Evolutionary conservation across 2,329 filamentous ascomycete genomes (phyloP), one percentile per base, ranked within the genome.

Genomic region (Aspergillus ustus): DNA sequence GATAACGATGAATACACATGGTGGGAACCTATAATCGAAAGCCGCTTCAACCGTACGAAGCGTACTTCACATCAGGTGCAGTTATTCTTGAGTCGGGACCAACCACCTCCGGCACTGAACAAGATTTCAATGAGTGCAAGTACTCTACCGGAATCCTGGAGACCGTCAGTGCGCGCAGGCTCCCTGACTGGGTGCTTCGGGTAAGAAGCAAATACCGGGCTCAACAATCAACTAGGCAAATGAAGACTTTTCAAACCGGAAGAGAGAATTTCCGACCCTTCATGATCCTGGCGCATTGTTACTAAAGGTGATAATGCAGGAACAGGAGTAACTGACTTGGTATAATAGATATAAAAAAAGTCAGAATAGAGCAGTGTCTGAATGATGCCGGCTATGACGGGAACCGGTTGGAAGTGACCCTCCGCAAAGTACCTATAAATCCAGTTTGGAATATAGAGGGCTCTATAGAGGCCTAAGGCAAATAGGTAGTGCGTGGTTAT

Each of bases 311-410:
- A 19, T 20, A 22, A 17, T n/a, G n/a, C 15, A n/a, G 31, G n/a
- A 1, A 25, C 13, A 45, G 34, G 15, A 19, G 13, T n/a, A 29
- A 80, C 85, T 77, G 76, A 89, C 88, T 97, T 98, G 63, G 90
- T 97, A 82, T 97, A 99, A 83, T 99, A 99, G 73, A 99, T 94
- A 85, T 93, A 99, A 86, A 99, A 99, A 83, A 99, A 99, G 82
- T 99, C 95, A 66, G 92, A 96, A 83, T 99, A 99, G 61, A 99
- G 84, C 52, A 99, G 81, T 0, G 95, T 99, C 84, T 99, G 95
- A 66, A 98, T 82, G 59, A 98, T 85, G 13, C 95, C 95, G 3
- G 96, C 95, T 65, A 95, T 75, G 55, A 97, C 90, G 20, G 93
- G 90, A 69, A 97, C 96, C 66, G 89, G 91, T 75, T 98, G 93